Evolutionary conservation across 768 basidiomycete species (phyloP).

Genomic region (Amanita exitialis): DNA sequence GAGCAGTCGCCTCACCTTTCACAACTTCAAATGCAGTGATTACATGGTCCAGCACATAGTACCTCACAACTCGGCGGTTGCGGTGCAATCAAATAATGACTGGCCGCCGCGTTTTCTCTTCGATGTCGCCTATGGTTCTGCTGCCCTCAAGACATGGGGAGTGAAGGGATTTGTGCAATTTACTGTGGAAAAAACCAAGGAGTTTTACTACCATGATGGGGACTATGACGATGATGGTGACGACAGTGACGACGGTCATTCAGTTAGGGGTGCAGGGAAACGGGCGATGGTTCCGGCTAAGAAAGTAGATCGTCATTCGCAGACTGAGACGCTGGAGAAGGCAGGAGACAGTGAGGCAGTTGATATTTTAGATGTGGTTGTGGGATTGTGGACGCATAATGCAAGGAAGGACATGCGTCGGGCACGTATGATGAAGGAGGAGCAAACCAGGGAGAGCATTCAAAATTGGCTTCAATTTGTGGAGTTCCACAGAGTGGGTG

Average conservation of each 20-base stretch:
- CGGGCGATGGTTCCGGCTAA: not conserved
- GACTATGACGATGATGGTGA: constrained; percentile 4
- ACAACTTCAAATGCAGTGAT: constrained; percentile 9
- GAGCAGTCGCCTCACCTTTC: not conserved
- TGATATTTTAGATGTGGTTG: not conserved
- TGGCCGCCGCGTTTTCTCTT: constrained; percentile 12
- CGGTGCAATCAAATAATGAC: constrained; percentile 7
- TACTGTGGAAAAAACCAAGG: constrained; percentile 5
- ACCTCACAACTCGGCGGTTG: constrained; percentile 13
- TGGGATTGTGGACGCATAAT: not conserved
- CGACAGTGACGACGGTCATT: not conserved
- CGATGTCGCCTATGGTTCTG: constrained; percentile 12
- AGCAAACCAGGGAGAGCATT: not conserved
- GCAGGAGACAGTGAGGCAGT: not conserved
- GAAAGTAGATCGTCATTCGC: not conserved
- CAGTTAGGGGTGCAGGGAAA: not conserved
- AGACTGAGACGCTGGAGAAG: not conserved
- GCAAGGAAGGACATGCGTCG: not conserved
- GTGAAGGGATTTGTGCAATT: constrained; percentile 7
- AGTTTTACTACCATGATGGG: constrained; percentile 10
- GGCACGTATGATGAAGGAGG: not conserved
- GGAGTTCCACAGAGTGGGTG: no score
- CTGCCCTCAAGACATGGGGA: constrained; percentile 13
- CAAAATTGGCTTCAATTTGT: not conserved
- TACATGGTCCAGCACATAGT: not conserved